These are phyloP conservation scores for Suillus brevipes DNA, from an alignment of 768 basidiomycete species.

Conservation along the genomic window DNA sequence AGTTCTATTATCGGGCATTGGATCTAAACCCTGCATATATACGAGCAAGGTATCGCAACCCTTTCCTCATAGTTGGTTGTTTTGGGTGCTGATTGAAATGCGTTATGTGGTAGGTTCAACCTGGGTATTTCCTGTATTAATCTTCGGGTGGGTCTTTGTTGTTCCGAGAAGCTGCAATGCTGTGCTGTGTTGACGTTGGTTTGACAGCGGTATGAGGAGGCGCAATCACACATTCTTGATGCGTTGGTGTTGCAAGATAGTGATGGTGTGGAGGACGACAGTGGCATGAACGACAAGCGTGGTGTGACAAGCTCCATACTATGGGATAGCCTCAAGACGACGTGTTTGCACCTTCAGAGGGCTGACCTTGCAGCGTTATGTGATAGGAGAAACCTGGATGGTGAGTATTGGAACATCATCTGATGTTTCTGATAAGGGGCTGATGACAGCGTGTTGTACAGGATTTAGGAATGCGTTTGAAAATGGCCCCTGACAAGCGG, in stretches of 20 bases:
- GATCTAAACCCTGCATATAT: conserved; percentile 89
- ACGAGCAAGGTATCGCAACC: conserved; percentile 65
- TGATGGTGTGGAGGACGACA: conserved; percentile 61
- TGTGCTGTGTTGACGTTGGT: conserved; percentile 3
- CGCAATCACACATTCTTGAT: conserved; percentile 83
- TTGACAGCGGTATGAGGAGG: conserved; percentile 78
- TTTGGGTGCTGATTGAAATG: neutral
- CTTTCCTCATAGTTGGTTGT: neutral
- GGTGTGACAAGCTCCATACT: conserved; percentile 76
- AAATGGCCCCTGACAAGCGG: neutral
- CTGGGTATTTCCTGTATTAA: conserved; percentile 92
- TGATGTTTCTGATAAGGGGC: neutral
- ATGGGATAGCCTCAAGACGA: conserved; percentile 88
- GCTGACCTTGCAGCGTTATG: conserved; percentile 76
- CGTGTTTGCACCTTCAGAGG: conserved; percentile 78
- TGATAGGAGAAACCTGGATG: conserved; percentile 69
- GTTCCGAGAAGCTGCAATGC: conserved; percentile 11
- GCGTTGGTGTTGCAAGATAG: conserved; percentile 87
- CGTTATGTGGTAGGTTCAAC: conserved; percentile 66
- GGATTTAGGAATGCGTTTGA: conserved; percentile 15
- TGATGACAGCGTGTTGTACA: conserved; percentile 2
- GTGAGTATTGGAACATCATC: conserved; percentile 28
- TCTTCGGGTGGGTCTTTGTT: conserved; percentile 56
- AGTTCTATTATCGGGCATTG: conserved; percentile 84
- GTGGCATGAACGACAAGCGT: conserved; percentile 49